A percentile compares a stretch with the other conserved stretches of the same genome.
Conservation (phyloP, 108 stramenopile species). For the Cafeteria roenbergensis region DNA sequence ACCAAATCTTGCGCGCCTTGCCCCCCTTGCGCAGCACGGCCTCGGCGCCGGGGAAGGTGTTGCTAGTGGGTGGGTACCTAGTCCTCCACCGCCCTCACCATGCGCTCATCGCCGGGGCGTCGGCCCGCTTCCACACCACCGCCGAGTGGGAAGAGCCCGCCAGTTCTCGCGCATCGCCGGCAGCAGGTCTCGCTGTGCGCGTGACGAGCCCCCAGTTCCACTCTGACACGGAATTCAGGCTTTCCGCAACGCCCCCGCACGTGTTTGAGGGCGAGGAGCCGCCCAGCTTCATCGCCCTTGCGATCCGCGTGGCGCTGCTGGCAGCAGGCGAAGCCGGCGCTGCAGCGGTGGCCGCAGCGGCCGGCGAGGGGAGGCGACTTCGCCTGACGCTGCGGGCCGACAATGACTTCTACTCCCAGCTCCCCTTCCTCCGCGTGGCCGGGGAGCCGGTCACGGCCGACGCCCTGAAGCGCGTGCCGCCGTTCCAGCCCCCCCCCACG, state of each 20-base stretch:
- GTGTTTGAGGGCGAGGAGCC: background rate
- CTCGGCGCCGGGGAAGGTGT: constrained; percentile 64
- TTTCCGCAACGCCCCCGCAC: constrained; percentile 20
- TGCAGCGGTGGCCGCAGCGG: background rate
- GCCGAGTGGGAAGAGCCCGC: constrained; percentile 33
- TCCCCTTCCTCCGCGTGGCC: constrained; percentile 41
- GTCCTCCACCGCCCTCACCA: constrained; percentile 71
- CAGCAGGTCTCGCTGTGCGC: background rate
- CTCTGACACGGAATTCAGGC: constrained; percentile 22
- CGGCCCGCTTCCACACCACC: constrained; percentile 60
- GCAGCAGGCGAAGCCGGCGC: constrained; percentile 22
- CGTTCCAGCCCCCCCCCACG: constrained; percentile 59
- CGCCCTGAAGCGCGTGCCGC: constrained; percentile 49
- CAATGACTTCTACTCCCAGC: constrained; percentile 89
- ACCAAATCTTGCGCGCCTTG: too few species aligned
- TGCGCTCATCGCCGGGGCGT: constrained; percentile 67
- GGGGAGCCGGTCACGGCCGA: constrained; percentile 46
- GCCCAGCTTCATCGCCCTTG: background rate
- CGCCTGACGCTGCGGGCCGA: constrained; percentile 67
- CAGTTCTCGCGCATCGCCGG: background rate
- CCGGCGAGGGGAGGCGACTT: constrained; percentile 13
- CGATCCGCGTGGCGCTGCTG: background rate
- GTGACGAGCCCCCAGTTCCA: constrained; percentile 51
- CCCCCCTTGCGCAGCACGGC: too few species aligned
- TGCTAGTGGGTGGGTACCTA: constrained; percentile 81